Evolutionary conservation across 306 rosid genomes (phyloP).

Genomic region (Fragaria ananassa): DNA sequence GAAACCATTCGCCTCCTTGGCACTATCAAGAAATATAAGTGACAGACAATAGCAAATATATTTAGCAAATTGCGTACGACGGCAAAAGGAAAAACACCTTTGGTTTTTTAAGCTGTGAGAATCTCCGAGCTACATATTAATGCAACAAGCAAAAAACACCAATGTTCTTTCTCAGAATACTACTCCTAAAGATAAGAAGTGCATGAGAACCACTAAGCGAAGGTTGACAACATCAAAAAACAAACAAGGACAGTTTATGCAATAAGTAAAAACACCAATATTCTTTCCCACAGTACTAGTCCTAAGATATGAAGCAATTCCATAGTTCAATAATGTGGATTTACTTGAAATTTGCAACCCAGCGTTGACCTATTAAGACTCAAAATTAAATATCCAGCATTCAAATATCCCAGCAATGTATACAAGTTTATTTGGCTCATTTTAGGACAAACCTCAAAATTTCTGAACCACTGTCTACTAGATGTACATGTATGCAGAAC

Average conservation of each 20-base stretch:
- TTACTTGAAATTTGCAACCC: not conserved
- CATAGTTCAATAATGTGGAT: not conserved
- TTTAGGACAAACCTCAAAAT: not conserved
- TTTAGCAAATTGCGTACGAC: not conserved
- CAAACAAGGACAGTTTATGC: not conserved
- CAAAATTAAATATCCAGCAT: not conserved
- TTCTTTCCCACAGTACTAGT: not conserved
- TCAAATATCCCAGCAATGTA: not conserved
- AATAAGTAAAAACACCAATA: not conserved
- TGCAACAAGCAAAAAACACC: not conserved
- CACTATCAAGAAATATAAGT: conserved; percentile 46
- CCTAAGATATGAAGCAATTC: not conserved
- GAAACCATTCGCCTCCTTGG: conserved; percentile 99
- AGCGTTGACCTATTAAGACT: not conserved
- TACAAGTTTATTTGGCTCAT: not conserved
- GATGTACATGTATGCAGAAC: too few species aligned
- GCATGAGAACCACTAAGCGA: not conserved
- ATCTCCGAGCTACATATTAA: not conserved
- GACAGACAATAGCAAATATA: not conserved
- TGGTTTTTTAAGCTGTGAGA: not conserved
- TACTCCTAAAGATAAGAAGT: not conserved
- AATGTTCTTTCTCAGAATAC: not conserved
- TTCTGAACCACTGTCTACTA: not conserved
- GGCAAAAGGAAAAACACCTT: too few species aligned
- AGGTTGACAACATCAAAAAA: not conserved